Evolutionary conservation across 2,329 filamentous ascomycete genomes (phyloP).

Genomic region (Aspergillus melleus): DNA sequence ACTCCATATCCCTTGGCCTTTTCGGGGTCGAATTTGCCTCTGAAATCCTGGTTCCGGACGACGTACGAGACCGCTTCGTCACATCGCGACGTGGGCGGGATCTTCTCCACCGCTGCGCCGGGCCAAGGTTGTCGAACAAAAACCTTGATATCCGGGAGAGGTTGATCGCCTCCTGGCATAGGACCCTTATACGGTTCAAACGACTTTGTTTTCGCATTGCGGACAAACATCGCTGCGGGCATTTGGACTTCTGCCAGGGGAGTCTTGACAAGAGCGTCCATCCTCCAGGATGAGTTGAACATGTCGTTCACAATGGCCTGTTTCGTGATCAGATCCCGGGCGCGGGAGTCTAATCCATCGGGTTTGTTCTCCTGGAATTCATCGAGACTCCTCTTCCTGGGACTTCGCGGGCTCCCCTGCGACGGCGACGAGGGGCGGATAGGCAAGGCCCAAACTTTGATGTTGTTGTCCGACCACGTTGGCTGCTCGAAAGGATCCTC

Average conservation of each 20-base stretch:
- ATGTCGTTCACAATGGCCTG: conserved; percentile 68
- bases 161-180: conserved; percentile 51
- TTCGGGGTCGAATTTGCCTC: conserved; percentile 75
- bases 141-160: conserved; percentile 67
- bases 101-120: conserved; percentile 59
- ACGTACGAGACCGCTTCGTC: conserved; percentile 80
- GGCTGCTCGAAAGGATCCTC: conserved; percentile 49
- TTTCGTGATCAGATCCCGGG: conserved; percentile 53
- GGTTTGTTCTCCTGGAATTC: conserved; percentile 43
- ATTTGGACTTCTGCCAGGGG: conserved; percentile 66
- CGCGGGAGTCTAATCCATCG: conserved; percentile 19
- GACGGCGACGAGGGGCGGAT: conserved; percentile 37
- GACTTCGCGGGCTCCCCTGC: conserved; percentile 26
- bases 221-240: conserved; percentile 69
- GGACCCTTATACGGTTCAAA: conserved; percentile 72
- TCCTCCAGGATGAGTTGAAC: conserved; percentile 75
- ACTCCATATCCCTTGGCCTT: conserved; percentile 68
- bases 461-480: conserved; percentile 72
- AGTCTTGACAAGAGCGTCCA: conserved; percentile 68
- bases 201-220: conserved; percentile 60
- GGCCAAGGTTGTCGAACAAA: conserved; percentile 78
- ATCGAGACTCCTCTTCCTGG: conserved; percentile 51
- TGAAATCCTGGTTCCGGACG: conserved; percentile 70
- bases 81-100: conserved; percentile 69
- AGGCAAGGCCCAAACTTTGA: conserved; percentile 83